Conservation (phyloP, 768 basidiomycete species). For the Rhizopogon vesiculosus region DNA sequence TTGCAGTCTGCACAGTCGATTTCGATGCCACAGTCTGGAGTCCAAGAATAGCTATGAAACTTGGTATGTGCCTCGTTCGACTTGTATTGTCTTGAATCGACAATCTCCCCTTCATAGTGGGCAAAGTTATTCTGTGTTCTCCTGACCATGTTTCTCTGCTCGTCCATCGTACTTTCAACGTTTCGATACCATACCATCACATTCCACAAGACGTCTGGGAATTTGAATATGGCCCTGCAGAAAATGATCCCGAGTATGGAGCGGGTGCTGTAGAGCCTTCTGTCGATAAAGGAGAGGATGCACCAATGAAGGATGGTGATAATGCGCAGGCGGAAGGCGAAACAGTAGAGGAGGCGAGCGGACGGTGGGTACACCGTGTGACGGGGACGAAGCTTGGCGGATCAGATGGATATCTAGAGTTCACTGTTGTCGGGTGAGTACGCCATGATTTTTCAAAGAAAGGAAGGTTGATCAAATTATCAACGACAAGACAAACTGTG, state of each 20-base stretch:
- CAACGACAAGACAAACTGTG: constrained; percentile 60
- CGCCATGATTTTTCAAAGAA: constrained; percentile 2
- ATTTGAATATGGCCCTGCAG: constrained; percentile 82
- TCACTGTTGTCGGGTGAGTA: constrained; percentile 85
- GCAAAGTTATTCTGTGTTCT: constrained; percentile 84
- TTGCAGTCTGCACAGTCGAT: constrained; percentile 63
- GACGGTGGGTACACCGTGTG: constrained; percentile 74
- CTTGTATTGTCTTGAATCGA: background rate
- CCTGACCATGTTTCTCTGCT: constrained; percentile 92
- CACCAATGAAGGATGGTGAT: constrained; percentile 9
- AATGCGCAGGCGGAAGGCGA: constrained; percentile 10
- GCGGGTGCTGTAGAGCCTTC: constrained; percentile 12
- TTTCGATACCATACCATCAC: constrained; percentile 89
- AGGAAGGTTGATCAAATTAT: constrained; percentile 5
- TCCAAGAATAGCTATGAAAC: constrained; percentile 74
- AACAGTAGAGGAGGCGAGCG: constrained; percentile 43
- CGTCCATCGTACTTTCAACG: constrained; percentile 89
- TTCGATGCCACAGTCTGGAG: constrained; percentile 91
- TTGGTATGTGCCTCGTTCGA: constrained; percentile 40
- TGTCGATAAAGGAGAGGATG: constrained; percentile 1
- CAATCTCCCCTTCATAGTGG: constrained; percentile 42
- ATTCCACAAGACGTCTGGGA: constrained; percentile 78
- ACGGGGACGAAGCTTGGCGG: constrained; percentile 72
- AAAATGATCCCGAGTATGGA: constrained; percentile 74
- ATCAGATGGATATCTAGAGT: constrained; percentile 60